These are phyloP conservation scores for Zasmidium cellare DNA, from an alignment of 2,329 filamentous ascomycete genomes.

Conservation along the genomic window DNA sequence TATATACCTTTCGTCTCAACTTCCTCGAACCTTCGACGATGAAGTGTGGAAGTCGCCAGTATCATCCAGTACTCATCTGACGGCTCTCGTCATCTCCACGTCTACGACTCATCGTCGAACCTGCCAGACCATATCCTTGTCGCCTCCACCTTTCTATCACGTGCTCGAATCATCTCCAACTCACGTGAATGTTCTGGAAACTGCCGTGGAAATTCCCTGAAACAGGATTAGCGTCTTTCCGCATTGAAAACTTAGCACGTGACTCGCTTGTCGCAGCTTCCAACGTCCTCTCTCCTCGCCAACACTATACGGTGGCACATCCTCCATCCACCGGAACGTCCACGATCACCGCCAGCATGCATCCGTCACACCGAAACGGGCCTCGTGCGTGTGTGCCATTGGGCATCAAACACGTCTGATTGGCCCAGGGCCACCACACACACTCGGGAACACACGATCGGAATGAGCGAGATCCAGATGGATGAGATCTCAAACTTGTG, in stretches of 20 bases:
- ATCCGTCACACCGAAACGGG: background rate
- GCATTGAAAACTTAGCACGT: background rate
- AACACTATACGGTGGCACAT: background rate
- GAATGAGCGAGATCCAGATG: background rate
- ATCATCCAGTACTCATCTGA: constrained; percentile 13
- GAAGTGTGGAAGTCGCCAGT: constrained; percentile 15
- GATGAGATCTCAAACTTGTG: background rate
- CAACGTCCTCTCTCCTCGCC: background rate
- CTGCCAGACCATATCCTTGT: background rate
- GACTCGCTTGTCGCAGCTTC: too few relatives aligned
- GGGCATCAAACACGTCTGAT: background rate
- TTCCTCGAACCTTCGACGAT: constrained; percentile 13
- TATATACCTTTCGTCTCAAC: constrained; percentile 20
- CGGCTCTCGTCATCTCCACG: constrained; percentile 12
- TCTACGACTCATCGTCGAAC: background rate
- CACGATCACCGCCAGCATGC: background rate
- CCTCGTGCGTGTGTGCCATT: background rate
- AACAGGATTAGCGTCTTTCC: background rate
- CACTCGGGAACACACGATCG: background rate
- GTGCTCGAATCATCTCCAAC: background rate
- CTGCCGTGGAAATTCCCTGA: background rate
- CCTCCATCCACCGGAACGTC: too few relatives aligned
- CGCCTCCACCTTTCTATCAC: background rate
- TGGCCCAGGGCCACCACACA: background rate
- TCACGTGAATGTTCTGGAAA: background rate